Evolutionary conservation across 441 rosid species (phyloP), one percentile per base, ranked within the genome.

Genomic region (Bocquillonia castaneifolia): DNA sequence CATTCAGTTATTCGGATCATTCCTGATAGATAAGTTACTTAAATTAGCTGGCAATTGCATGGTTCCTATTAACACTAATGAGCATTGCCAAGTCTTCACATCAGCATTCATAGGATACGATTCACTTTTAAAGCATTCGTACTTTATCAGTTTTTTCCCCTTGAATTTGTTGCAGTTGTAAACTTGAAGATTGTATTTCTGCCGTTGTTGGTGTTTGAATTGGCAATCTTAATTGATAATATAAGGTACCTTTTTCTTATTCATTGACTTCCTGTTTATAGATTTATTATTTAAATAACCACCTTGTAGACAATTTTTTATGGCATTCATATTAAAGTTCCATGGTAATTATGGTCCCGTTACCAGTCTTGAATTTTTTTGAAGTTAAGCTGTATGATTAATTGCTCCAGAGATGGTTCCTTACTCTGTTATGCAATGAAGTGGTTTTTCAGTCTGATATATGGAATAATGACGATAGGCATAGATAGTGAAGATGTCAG

Each of bases 161-260:
- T 56, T 68, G 47, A 55, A 47, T 76, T 77, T 56, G 64, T 76
- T 68, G 83, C 91, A 61, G 90, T 86, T 68, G 87, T 91, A 66
- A 79, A 78, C 85, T 83, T 93, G 92, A 91, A 88, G 89, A 82
- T 86, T 59, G 93, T 93, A 58, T 91, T 91, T 70, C 84, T 93
- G 56, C 98, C 98, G 13, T 66, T 93, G 67, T 66, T 91, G 84
- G 91, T 82, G 36, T 80, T 91, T 77, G 90, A 93, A 85, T 51
- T 83, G 52, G 74, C 73, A 70, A 84, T 91, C 81, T 85, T 93
- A 56, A 78, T 89, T 34, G 98, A 93, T 79, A 93, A 93, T 78
- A 83, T 92, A 82, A 89, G 97, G 98, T 93, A 83, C 28, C 63
- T 60, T 56, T 48, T 56, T 28, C 40, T 53, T 36, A 39, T 13